These are phyloP conservation scores for Sporopachydermia cereana DNA, from an alignment of 1,139 yeast species.

Conservation along the genomic window DNA sequence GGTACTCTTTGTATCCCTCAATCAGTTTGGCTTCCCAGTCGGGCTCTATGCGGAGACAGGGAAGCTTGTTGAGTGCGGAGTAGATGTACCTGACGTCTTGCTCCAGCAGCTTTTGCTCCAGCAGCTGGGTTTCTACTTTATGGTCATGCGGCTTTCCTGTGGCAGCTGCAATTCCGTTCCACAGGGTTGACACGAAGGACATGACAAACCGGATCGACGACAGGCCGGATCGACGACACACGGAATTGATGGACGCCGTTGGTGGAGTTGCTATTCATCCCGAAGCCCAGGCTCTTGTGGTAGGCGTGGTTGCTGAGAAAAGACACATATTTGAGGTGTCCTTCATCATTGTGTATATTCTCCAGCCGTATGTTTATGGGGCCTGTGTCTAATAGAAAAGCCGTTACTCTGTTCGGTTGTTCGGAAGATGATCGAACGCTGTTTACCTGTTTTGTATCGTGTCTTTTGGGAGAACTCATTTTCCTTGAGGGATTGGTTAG, in stretches of 20 bases:
- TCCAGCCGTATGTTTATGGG: slow-evolving; percentile 50
- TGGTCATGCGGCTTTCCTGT: slow-evolving; percentile 25
- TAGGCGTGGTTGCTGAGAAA: slow-evolving; percentile 33
- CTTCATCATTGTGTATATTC: slow-evolving; percentile 45
- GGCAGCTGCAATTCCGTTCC: slow-evolving; percentile 22
- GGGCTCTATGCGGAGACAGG: slow-evolving; percentile 49
- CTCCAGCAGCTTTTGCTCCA: too few relatives aligned
- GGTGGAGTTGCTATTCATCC: slow-evolving; percentile 41
- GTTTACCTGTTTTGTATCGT: too few relatives aligned
- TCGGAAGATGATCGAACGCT: too few relatives aligned
- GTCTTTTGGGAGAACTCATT: too few relatives aligned
- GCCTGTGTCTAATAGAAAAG: too few relatives aligned
- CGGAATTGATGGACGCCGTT: slow-evolving; percentile 49
- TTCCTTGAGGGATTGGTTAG: too few relatives aligned
- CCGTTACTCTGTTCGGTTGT: too few relatives aligned
- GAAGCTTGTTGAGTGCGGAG: slow-evolving; percentile 56
- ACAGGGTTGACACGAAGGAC: slow-evolving; percentile 31
- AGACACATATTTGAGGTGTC: slow-evolving; percentile 29
- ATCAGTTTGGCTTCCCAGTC: slow-evolving; percentile 45
- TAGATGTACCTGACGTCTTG: slow-evolving; percentile 46
- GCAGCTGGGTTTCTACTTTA: slow-evolving; percentile 29
- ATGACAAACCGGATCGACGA: slow-evolving; percentile 46
- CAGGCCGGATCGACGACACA: too few relatives aligned
- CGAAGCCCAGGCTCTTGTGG: slow-evolving; percentile 38
- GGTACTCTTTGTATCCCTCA: slow-evolving; percentile 55